A percentile compares a stretch with the other conserved stretches of the same genome.
Conservation (phyloP, 805 yeast species). For the Candida silvicultrix region DNA sequence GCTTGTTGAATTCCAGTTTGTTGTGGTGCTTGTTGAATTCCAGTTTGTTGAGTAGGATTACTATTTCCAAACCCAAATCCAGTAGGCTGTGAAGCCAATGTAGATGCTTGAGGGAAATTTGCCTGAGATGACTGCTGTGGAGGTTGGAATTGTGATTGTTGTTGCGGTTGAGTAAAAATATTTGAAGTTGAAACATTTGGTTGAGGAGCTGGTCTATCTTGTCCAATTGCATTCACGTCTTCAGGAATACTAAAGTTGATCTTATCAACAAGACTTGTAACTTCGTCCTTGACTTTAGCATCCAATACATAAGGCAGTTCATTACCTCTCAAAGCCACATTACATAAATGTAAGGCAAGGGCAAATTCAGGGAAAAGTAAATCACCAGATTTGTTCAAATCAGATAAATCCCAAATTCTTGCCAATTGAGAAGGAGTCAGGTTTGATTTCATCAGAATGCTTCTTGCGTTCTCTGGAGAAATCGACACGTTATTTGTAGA, state of each 20-base stretch:
- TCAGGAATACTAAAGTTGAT: conserved; percentile 76
- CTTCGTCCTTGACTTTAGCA: conserved; percentile 70
- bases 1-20: neutral
- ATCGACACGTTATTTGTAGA: conserved; percentile 58
- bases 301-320: conserved; percentile 70
- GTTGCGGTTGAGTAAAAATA: conserved; percentile 16
- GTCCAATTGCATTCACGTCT: conserved; percentile 12
- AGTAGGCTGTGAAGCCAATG: conserved; percentile 2
- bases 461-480: conserved; percentile 69
- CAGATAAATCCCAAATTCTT: conserved; percentile 86
- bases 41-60: conserved; percentile 11
- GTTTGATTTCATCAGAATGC: conserved; percentile 74
- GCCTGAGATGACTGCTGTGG: conserved; percentile 18
- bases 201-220: conserved; percentile 18
- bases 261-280: conserved; percentile 77
- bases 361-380: conserved; percentile 93
- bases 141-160: conserved; percentile 27
- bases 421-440: conserved; percentile 70
- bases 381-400: conserved; percentile 78
- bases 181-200: neutral
- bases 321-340: conserved; percentile 69
- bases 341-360: conserved; percentile 82
- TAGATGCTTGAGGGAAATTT: conserved; percentile 7
- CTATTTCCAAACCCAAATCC: conserved; percentile 1
- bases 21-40: conserved; percentile 11